A percentile compares a stretch with the other conserved stretches of the same genome.
These are phyloP conservation scores for Wickerhamomyces chaumierensis DNA, from an alignment of 805 yeast genomes.

Conservation along the genomic window DNA sequence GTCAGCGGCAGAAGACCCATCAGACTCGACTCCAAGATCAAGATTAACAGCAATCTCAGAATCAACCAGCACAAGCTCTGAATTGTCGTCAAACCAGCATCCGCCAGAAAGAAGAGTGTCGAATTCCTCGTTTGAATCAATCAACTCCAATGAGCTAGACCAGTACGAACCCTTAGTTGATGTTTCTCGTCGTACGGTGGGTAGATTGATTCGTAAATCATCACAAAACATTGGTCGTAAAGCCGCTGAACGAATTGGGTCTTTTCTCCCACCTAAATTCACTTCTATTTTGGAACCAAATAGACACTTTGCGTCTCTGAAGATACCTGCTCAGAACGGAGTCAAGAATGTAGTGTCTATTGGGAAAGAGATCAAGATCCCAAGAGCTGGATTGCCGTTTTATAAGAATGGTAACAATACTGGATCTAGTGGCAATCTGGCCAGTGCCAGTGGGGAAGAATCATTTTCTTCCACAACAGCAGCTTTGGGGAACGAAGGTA, in stretches of 20 bases:
- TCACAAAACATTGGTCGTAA: conserved; percentile 68
- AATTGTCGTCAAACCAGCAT: background rate
- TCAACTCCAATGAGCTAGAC: conserved; percentile 11
- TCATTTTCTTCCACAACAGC: conserved; percentile 12
- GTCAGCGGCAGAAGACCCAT: background rate
- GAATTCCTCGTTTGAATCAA: conserved; percentile 17
- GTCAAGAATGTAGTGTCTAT: conserved; percentile 39
- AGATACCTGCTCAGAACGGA: conserved; percentile 44
- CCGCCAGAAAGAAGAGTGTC: conserved; percentile 12
- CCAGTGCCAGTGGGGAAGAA: conserved; percentile 6
- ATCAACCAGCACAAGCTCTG: background rate
- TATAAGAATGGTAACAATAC: background rate
- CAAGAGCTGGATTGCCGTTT: conserved; percentile 16
- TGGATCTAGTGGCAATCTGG: background rate
- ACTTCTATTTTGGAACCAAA: conserved; percentile 81
- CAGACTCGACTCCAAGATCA: background rate
- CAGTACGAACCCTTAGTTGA: conserved; percentile 56
- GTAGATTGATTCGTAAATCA: conserved; percentile 63
- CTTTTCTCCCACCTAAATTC: conserved; percentile 70
- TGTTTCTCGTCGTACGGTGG: conserved; percentile 59
- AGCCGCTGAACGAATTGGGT: conserved; percentile 84
- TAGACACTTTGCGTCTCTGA: conserved; percentile 84
- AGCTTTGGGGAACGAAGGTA: background rate
- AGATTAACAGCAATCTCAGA: background rate
- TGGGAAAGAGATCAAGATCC: conserved; percentile 20